These are phyloP conservation scores for Aspergillus clavatus DNA, from an alignment of 2,329 filamentous ascomycete species.

Conservation along the genomic window DNA sequence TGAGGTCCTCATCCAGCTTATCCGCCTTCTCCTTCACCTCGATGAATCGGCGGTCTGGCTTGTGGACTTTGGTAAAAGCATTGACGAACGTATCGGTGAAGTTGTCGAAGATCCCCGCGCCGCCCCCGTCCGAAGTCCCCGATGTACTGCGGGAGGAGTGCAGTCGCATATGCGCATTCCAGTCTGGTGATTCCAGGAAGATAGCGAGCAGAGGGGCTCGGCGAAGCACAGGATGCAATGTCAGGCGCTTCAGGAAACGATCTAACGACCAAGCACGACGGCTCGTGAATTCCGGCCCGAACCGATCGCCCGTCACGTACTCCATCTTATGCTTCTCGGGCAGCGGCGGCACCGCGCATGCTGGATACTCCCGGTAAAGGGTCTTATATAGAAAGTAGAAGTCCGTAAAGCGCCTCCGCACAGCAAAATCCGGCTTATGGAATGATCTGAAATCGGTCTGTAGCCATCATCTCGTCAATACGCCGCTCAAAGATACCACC, in stretches of 20 bases:
- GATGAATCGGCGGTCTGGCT: conserved; percentile 88
- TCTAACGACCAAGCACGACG: conserved; percentile 85
- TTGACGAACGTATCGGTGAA: conserved; percentile 97
- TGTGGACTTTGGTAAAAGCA: conserved; percentile 93
- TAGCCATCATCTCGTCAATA: conserved; percentile 11
- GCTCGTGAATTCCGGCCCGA: conserved; percentile 85
- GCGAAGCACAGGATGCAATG: conserved; percentile 83
- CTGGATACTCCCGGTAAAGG: conserved; percentile 79
- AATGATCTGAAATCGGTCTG: conserved; percentile 94
- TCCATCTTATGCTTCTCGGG: conserved; percentile 99
- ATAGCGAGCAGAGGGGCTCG: conserved; percentile 75
- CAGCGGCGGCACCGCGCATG: conserved; percentile 86
- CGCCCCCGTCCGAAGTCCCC: conserved; percentile 38
- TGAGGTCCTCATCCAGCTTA: conserved; percentile 90
- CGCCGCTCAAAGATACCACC: background rate
- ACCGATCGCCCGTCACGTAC: conserved; percentile 93
- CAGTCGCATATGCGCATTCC: conserved; percentile 91
- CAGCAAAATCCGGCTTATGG: conserved; percentile 69
- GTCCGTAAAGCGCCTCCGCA: conserved; percentile 92
- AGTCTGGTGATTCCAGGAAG: conserved; percentile 89
- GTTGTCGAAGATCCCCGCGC: conserved; percentile 76
- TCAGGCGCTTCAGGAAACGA: conserved; percentile 80
- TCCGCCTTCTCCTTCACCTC: conserved; percentile 89
- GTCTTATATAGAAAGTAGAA: conserved; percentile 96
- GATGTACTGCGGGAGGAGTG: conserved; percentile 63